Conservation (phyloP, 75 land plant species). For the Cunninghamia lanceolata region DNA sequence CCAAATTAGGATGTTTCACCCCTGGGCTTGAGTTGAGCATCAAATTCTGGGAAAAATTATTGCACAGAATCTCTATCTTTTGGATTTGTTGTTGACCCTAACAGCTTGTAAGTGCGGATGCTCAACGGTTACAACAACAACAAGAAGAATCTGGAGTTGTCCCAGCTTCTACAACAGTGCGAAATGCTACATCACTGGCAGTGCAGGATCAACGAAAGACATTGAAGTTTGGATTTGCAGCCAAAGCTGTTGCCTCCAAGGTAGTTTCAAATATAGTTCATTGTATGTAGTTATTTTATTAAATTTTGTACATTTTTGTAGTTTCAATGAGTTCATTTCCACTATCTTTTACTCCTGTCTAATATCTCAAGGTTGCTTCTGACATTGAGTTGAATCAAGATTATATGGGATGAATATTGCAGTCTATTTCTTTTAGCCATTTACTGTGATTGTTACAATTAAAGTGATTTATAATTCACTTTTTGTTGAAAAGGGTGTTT, state of each 20-base stretch:
- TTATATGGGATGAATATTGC: neutral
- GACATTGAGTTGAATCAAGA: neutral
- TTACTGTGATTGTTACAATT: neutral
- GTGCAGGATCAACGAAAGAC: constrained; percentile 78
- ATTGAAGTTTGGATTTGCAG: constrained; percentile 92
- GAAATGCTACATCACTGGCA: constrained; percentile 34
- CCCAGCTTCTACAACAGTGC: constrained; percentile 19
- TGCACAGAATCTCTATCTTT: neutral
- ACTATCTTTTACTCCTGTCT: neutral
- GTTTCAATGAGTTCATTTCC: neutral
- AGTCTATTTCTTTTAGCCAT: neutral
- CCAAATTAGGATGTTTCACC: neutral
- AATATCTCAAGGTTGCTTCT: neutral
- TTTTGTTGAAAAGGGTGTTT: neutral
- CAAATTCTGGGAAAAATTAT: neutral
- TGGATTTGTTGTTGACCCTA: constrained; percentile 1
- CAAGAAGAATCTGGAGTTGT: constrained; percentile 28
- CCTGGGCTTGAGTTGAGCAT: neutral
- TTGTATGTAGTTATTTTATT: neutral
- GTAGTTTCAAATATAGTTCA: constrained; percentile 22
- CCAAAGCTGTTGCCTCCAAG: constrained; percentile 74
- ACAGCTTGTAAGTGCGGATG: constrained; percentile 66
- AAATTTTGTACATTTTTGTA: neutral
- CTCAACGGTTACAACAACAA: constrained; percentile 62
- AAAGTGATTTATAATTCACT: neutral